A percentile compares a stretch with the other conserved stretches of the same genome.
Conservation (phyloP, 345 rosid genomes). For the Syzygium aqueum region DNA sequence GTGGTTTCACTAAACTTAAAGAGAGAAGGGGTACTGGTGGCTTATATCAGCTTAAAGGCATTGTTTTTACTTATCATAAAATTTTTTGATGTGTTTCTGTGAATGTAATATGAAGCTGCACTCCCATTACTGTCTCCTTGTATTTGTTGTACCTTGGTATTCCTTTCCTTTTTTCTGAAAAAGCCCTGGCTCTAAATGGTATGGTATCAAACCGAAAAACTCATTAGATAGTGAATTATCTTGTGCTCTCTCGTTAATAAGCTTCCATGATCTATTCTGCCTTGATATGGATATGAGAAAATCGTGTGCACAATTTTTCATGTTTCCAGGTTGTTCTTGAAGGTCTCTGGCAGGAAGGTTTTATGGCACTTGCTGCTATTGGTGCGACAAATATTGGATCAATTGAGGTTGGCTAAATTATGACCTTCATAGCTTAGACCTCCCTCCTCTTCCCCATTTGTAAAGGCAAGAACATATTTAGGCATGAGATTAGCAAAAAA, state of each 20-base stretch:
- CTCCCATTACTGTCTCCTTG: neutral
- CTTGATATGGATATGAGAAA: neutral
- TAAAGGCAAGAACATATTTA: neutral
- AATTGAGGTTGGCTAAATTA: constrained; percentile 49
- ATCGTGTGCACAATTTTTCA: neutral
- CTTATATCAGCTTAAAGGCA: neutral
- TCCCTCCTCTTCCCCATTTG: neutral
- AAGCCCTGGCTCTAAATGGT: neutral
- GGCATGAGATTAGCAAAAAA: neutral
- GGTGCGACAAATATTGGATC: constrained; percentile 98
- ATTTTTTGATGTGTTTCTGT: neutral
- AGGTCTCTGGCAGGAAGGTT: constrained; percentile 85
- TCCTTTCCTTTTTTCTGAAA: neutral
- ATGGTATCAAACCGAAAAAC: neutral
- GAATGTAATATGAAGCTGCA: neutral
- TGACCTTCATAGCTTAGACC: neutral
- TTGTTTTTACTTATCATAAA: neutral
- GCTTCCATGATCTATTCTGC: neutral
- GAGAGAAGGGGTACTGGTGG: neutral
- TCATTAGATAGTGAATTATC: neutral
- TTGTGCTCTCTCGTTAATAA: neutral
- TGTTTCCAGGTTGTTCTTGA: constrained; percentile 79
- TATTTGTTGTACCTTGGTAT: neutral
- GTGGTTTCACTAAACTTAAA: neutral
- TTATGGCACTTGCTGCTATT: constrained; percentile 85